Percentiles rank a stretch among this genome's conserved stretches.
phyloP scores from a whole-genome alignment of 2,329 filamentous ascomycete genomes.

The Fusarium lyarnte region DNA sequence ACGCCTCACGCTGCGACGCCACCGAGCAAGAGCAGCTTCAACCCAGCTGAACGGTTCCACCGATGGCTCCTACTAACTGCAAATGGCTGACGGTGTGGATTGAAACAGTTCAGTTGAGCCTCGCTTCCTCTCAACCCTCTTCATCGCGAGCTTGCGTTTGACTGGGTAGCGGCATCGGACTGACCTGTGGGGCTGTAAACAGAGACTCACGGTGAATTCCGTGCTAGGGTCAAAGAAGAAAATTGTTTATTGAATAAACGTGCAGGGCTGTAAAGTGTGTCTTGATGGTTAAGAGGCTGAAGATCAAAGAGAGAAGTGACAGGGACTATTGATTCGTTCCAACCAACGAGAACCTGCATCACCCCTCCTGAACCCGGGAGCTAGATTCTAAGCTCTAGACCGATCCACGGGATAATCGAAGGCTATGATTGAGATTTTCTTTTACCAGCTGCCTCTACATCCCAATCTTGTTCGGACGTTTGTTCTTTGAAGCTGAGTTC shows the following conservation, averaged over 20 bases:
- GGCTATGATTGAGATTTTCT: rapidly evolving
- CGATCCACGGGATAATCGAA: too few species aligned
- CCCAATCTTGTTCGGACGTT: rapidly evolving
- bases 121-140: too few species aligned
- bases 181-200: background rate
- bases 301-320: background rate
- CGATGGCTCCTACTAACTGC: background rate
- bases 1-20: background rate
- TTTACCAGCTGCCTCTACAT: rapidly evolving
- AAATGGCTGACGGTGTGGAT: background rate
- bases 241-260: background rate
- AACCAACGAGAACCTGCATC: background rate
- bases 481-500: background rate
- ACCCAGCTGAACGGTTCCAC: background rate
- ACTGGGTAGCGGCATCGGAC: too few species aligned
- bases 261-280: background rate
- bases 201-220: background rate
- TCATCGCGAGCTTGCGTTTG: background rate
- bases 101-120: background rate
- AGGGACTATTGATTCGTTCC: background rate
- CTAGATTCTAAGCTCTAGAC: background rate
- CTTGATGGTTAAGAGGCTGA: too few species aligned
- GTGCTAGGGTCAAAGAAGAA: background rate
- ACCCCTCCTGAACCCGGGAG: background rate
- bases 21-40: rapidly evolving